Evolutionary conservation across 1,284 basidiomycete species (phyloP).

Genomic region (Stereum hirsutum): DNA sequence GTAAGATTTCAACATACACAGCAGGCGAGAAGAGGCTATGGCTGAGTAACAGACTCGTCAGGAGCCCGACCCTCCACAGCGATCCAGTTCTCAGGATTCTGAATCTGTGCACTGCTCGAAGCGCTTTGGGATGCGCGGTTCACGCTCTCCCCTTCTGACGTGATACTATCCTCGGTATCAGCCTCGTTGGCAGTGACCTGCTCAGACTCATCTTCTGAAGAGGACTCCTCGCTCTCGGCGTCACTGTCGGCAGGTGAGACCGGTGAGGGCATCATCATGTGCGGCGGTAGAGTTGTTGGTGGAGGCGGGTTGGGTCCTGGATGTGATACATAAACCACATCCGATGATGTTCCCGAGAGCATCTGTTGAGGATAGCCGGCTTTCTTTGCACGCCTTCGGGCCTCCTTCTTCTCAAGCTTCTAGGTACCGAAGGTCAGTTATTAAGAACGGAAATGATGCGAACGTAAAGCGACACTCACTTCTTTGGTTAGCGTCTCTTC

Average conservation of each 20-base stretch:
- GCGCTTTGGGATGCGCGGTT: constrained; percentile 2
- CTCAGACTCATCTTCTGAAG: constrained; percentile 14
- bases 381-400: constrained; percentile 34
- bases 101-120: constrained; percentile 20
- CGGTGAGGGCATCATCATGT: too few species aligned
- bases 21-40: too few species aligned
- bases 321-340: too few species aligned
- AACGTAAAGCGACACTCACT: constrained; percentile 21
- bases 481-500: constrained; percentile 41
- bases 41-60: too few species aligned
- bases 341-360: too few species aligned
- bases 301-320: too few species aligned
- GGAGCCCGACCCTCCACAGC: constrained; percentile 43
- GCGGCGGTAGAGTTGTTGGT: constrained; percentile 4
- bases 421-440: constrained; percentile 5
- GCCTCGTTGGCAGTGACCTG: constrained; percentile 46
- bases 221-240: constrained; percentile 1
- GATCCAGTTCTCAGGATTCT: constrained; percentile 57
- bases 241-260: constrained; percentile 8
- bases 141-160: constrained; percentile 52
- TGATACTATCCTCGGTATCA: constrained; percentile 64
- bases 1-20: too few species aligned
- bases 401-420: constrained; percentile 44
- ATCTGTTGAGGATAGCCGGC: constrained; percentile 19
- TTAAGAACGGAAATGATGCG: background rate